Conservation (phyloP, 345 rosid species). For the Pugionium cornutum region DNA sequence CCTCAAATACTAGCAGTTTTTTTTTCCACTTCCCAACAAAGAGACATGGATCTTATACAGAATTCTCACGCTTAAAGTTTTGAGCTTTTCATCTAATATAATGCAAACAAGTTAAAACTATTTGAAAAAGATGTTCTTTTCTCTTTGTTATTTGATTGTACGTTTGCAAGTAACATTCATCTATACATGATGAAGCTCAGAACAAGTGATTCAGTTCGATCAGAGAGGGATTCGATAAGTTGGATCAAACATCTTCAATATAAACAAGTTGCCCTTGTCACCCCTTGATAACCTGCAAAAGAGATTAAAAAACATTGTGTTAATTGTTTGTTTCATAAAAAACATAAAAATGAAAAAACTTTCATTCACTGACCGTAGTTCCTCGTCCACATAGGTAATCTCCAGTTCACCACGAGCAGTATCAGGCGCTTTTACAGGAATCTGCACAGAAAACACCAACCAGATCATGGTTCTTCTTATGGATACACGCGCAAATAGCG, state of each 20-base stretch:
- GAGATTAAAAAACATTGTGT: neutral
- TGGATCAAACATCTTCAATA: conserved; percentile 90
- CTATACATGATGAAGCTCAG: conserved; percentile 21
- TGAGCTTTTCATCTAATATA: conserved; percentile 20
- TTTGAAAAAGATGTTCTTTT: too few species aligned
- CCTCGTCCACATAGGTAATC: conserved; percentile 65
- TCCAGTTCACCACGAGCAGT: conserved; percentile 64
- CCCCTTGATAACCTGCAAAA: conserved; percentile 78
- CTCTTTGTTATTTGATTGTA: conserved; percentile 1
- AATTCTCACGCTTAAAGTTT: neutral
- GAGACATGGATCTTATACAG: neutral
- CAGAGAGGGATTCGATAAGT: conserved; percentile 69
- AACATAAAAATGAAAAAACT: neutral
- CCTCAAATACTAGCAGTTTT: too few species aligned
- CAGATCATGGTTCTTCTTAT: conserved; percentile 11
- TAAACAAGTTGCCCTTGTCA: conserved; percentile 83
- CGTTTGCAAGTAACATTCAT: conserved; percentile 21
- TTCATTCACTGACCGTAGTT: conserved; percentile 46
- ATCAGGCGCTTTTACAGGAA: conserved; percentile 63
- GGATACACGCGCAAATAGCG: neutral
- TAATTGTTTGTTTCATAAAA: conserved; percentile 1
- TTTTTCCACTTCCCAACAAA: neutral
- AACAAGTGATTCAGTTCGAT: neutral
- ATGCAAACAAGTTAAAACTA: conserved; percentile 15
- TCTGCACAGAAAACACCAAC: conserved; percentile 35